These are phyloP conservation scores for Mortierella antarctica DNA, from an alignment of 192 early-diverging fungal species.

Conservation along the genomic window DNA sequence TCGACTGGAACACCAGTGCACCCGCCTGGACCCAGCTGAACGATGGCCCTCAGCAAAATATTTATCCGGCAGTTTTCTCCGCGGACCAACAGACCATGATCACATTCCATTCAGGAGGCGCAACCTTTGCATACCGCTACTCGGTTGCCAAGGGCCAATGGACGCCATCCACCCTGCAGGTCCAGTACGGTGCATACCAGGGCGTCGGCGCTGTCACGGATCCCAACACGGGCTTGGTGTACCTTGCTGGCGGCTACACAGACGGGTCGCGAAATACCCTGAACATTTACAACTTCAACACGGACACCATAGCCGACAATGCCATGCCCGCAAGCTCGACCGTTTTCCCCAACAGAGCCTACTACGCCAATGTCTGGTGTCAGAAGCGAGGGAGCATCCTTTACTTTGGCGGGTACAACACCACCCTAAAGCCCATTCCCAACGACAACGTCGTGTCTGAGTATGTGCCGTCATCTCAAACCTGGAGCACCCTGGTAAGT, in stretches of 20 bases:
- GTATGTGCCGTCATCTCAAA: slow-evolving; percentile 12
- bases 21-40: slow-evolving; percentile 26
- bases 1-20: slow-evolving; percentile 8
- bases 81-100: slow-evolving; percentile 33
- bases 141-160: slow-evolving; percentile 8
- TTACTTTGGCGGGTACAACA: slow-evolving; percentile 43
- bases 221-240: slow-evolving; percentile 22
- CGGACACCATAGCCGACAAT: slow-evolving; percentile 2
- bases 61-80: slow-evolving; percentile 32
- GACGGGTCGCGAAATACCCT: slow-evolving; percentile 11
- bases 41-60: slow-evolving; percentile 16
- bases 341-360: slow-evolving; percentile 10
- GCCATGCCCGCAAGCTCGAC: neutral
- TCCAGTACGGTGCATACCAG: slow-evolving; percentile 3
- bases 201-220: slow-evolving; percentile 31
- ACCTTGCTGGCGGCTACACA: slow-evolving; percentile 25
- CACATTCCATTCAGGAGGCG: slow-evolving; percentile 8
- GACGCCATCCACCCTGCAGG: neutral
- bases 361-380: slow-evolving; percentile 25
- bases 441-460: slow-evolving; percentile 23
- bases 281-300: slow-evolving; percentile 12
- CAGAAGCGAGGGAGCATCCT: slow-evolving; percentile 28
- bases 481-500: slow-evolving; percentile 28
- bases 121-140: slow-evolving; percentile 12
- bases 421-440: neutral